Evolutionary conservation across 139 green algal species (phyloP).

Genomic region (Deuterostichococcus epilithicus): DNA sequence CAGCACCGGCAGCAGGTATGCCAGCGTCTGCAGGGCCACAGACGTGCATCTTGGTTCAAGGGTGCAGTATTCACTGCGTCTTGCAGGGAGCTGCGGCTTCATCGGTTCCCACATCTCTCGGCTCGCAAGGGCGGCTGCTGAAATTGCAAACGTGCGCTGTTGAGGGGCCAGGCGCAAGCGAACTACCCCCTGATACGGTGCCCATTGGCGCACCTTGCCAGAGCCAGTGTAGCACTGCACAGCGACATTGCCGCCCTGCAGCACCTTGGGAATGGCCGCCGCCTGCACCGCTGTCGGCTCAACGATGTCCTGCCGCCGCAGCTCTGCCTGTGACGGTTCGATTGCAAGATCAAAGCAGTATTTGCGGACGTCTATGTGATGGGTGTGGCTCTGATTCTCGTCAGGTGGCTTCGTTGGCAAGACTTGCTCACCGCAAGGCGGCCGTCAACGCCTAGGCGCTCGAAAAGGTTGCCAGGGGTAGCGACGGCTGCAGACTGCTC

Average conservation of each 20-base stretch:
- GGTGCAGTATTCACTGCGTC: too few species aligned
- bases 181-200: too few species aligned
- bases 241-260: slow-evolving; percentile 62
- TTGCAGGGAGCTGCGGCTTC: too few species aligned
- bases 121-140: too few species aligned
- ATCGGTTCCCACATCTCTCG: too few species aligned
- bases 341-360: background rate
- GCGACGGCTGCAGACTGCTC: too few species aligned
- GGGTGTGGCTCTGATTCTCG: background rate
- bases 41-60: background rate
- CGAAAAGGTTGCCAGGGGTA: slow-evolving; percentile 3
- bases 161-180: too few species aligned
- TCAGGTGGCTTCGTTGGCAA: background rate
- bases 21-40: slow-evolving; percentile 73
- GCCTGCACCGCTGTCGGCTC: slow-evolving; percentile 70
- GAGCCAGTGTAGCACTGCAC: slow-evolving; percentile 90
- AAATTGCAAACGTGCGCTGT: too few species aligned
- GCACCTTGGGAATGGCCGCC: slow-evolving; percentile 55
- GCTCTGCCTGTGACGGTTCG: slow-evolving; percentile 30
- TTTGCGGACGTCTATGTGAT: background rate
- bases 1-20: slow-evolving; percentile 88
- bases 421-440: slow-evolving; percentile 16
- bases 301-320: slow-evolving; percentile 45
- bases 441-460: slow-evolving; percentile 22
- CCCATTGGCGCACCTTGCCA: slow-evolving; percentile 86